Evolutionary conservation across 2,329 filamentous ascomycete species (phyloP), one percentile per base, ranked within the genome.

Genomic region (Coniochaeta sp.): DNA sequence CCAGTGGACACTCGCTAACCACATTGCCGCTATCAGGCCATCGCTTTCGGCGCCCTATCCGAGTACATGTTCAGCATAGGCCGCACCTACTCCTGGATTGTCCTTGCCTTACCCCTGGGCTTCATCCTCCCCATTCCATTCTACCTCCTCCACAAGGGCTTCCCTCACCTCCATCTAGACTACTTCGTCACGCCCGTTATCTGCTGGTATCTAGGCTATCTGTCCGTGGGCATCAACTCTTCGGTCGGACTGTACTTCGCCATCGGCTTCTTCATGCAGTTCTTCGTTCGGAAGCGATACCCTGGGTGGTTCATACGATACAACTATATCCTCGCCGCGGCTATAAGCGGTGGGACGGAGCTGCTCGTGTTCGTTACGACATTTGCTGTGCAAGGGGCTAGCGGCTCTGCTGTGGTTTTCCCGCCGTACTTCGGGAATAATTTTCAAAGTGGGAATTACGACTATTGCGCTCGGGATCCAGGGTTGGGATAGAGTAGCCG

Each of bases 141-240:
- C 59, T 79, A 47, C 43, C 43, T 47, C 19, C 22, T 47, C 22
- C 43, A 47, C 64, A 64, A 67, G 44, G 64, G 69, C 60, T 73
- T 69, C 50, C 67, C 69, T 6, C 66, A 66, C 24, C 36, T 63
- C 1, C 58, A 64, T 17, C 71, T 74, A 52, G 59, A 67, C 54
- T 70, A 74, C 60, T 62, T 77, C 64, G 76, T 79, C 68, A 72
- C 73, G 0, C 70, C 74, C 12, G 73, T 80, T 52, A 74, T 80
- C 59, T 63, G 72, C 47, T 77, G 70, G 68, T 79, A 74, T 66
- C 66, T 76, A 52, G 74, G 76, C 24, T 74, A 71, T 61, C 69
- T 79, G 2, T 75, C 68, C 47, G 73, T 78, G 28, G 77, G 76
- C 8, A 75, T 76, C 63, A 75, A 77, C 64, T 69, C 70, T 8